Evolutionary conservation across 192 early-diverging fungal genomes (phyloP).

Genomic region (Coemansia interrupta): DNA sequence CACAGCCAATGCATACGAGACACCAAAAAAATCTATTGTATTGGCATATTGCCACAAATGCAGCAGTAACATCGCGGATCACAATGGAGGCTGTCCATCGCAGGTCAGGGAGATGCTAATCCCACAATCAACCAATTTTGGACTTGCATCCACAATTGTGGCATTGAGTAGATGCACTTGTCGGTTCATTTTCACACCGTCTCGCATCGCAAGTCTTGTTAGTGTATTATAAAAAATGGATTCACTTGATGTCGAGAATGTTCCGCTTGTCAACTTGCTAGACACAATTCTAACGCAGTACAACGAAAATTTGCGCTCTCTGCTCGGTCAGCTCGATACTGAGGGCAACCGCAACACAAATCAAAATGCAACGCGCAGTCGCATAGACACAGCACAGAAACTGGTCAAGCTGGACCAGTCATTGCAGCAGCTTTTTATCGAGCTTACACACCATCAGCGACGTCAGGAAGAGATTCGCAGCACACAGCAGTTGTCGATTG

Average conservation of each 20-base stretch:
- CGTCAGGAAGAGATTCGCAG: constrained; percentile 45
- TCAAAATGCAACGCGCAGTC: constrained; percentile 2
- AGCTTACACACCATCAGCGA: constrained; percentile 34
- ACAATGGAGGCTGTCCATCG: too few species aligned
- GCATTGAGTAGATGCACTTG: too few species aligned
- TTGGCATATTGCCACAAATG: too few species aligned
- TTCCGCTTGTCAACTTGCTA: constrained; percentile 37
- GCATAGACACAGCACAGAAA: constrained; percentile 6
- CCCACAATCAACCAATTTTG: too few species aligned
- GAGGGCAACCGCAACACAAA: constrained; percentile 31
- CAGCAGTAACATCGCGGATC: too few species aligned
- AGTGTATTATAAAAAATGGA: constrained; percentile 14
- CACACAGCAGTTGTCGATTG: constrained; percentile 29
- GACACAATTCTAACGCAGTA: constrained; percentile 36
- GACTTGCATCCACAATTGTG: too few species aligned
- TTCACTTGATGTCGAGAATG: constrained; percentile 24
- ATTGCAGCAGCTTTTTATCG: constrained; percentile 30
- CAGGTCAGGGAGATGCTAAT: too few species aligned
- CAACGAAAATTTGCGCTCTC: constrained; percentile 23
- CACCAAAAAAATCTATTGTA: too few species aligned
- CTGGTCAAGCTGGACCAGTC: constrained; percentile 28
- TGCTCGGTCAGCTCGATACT: constrained; percentile 42
- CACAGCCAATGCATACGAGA: too few species aligned
- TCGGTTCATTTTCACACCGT: too few species aligned
- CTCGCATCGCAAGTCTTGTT: too few species aligned